Base-by-base conservation (phyloP, 1,284 basidiomycete species). In the Ustilago trichophora region DNA sequence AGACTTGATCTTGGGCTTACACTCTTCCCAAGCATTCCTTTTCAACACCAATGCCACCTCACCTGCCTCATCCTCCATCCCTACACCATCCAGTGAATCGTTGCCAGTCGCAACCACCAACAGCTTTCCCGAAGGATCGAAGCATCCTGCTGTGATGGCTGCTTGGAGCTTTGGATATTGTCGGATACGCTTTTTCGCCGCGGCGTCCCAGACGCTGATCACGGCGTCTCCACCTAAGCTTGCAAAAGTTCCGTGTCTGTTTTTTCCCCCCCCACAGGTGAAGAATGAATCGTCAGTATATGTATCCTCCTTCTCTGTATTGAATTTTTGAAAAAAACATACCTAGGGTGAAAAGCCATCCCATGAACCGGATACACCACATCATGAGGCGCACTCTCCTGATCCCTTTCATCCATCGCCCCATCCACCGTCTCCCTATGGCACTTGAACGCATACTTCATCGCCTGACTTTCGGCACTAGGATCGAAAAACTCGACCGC, bases 361-460 rank as follows among this genome's bases (percentile, higher is more conserved):
- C 91, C 88, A 77, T 98, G 96, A 67, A 98, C 94, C 0, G 95
- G 93, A 88, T 93, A 98, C n/a, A 98, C 93, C 66, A 93, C 91
- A 80, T 99, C 96, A n/a, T 91, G 89, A 31, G 91, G 58, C 41
- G 12, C 11, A 10, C n/a, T 19, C 3, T 44, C 91, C 42, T 92
- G 89, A 46, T 51, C 34, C 9, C 16, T 55, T 15, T 42, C 46
- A 8, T 42, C n/a, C 24, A 26, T 16, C 2, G 13, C 35, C 13
- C 21, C 32, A 29, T 10, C 16, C 4, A 93, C 88, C 2, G 90
- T 88, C 78, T 93, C 90, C 16, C 95, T 86, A 79, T 99, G 95
- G 73, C 94, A 97, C 80, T 98, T 94, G 87, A 98, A 99, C 3
- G 96, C 96, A 81, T 98, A 99, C 83, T 97, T 97, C 81, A 91